These are phyloP conservation scores for Zoysia japonica DNA, from an alignment of 176 grass and related monocot species.

Conservation along the genomic window DNA sequence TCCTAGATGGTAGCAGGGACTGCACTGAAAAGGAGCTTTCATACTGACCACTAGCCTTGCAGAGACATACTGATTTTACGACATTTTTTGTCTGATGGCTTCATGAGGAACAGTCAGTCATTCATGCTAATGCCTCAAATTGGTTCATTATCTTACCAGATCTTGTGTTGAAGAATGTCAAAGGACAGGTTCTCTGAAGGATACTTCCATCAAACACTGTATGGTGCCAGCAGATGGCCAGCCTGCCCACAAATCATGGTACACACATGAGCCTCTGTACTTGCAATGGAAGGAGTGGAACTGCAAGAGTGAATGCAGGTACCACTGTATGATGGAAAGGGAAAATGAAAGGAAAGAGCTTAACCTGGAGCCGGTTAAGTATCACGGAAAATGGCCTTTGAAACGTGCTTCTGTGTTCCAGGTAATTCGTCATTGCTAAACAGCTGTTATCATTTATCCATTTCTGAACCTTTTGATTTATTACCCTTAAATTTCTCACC, in stretches of 20 bases:
- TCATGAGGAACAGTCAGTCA: not conserved
- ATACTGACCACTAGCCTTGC: not conserved
- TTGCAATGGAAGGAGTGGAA: constrained; percentile 97
- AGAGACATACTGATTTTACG: not conserved
- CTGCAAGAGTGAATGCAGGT: constrained; percentile 83
- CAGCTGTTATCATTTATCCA: not conserved
- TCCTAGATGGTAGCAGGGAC: not conserved
- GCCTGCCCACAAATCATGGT: constrained; percentile 61
- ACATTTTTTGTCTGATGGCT: not conserved
- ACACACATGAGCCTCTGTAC: constrained; percentile 77
- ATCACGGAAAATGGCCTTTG: constrained; percentile 92
- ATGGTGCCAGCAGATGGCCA: constrained; percentile 48
- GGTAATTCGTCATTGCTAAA: constrained; percentile 36
- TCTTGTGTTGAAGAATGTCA: constrained; percentile 64
- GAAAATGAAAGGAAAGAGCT: constrained; percentile 71
- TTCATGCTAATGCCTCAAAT: not conserved
- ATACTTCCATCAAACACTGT: constrained; percentile 63
- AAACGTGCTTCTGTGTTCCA: constrained; percentile 83
- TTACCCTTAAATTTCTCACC: not conserved
- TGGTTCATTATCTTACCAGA: constrained; percentile 29
- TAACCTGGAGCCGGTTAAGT: constrained; percentile 67
- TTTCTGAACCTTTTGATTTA: not conserved
- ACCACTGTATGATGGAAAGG: constrained; percentile 89
- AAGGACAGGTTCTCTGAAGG: constrained; percentile 65
- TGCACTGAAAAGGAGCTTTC: not conserved